A percentile compares a stretch with the other conserved stretches of the same genome.
Conservation (phyloP, 805 yeast genomes). For the Hanseniaspora jakobsenii region DNA sequence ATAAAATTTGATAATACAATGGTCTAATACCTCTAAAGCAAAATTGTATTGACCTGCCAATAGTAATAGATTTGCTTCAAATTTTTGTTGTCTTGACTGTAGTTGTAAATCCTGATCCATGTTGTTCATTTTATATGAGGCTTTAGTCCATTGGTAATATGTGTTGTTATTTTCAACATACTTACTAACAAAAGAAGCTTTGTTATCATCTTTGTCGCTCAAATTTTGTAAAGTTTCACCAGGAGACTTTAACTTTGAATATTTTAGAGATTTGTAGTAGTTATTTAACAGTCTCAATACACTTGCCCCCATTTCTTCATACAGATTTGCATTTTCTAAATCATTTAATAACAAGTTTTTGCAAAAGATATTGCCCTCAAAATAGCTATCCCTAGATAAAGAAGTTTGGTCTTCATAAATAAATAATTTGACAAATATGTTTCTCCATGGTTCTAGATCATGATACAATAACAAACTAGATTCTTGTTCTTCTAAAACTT, state of each 20-base stretch:
- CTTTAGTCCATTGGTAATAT: slow-evolving; percentile 15
- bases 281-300: slow-evolving; percentile 53
- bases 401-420: slow-evolving; percentile 23
- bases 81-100: slow-evolving; percentile 63
- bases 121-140: slow-evolving; percentile 18
- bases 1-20: slow-evolving; percentile 49
- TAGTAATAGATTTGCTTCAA: slow-evolving; percentile 63
- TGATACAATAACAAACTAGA: slow-evolving; percentile 52
- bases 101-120: slow-evolving; percentile 33
- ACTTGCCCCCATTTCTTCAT: slow-evolving; percentile 60
- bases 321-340: slow-evolving; percentile 42
- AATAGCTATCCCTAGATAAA: slow-evolving; percentile 2
- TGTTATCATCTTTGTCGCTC: slow-evolving; percentile 29
- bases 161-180: slow-evolving; percentile 22
- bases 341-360: slow-evolving; percentile 16
- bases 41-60: slow-evolving; percentile 67
- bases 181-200: slow-evolving; percentile 32
- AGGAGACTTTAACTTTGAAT: slow-evolving; percentile 75
- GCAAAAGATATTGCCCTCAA: slow-evolving; percentile 11
- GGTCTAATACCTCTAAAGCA: slow-evolving; percentile 64
- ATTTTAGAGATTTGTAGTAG: slow-evolving; percentile 61
- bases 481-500: slow-evolving; percentile 14
- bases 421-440: slow-evolving; percentile 54
- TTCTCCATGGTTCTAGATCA: slow-evolving; percentile 83
- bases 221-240: slow-evolving; percentile 47